Percentiles rank a stretch among this genome's conserved stretches.
Evolutionary conservation across 1,284 basidiomycete genomes (phyloP).

Genomic region (Austroboletus olivaceoglutinosus): DNA sequence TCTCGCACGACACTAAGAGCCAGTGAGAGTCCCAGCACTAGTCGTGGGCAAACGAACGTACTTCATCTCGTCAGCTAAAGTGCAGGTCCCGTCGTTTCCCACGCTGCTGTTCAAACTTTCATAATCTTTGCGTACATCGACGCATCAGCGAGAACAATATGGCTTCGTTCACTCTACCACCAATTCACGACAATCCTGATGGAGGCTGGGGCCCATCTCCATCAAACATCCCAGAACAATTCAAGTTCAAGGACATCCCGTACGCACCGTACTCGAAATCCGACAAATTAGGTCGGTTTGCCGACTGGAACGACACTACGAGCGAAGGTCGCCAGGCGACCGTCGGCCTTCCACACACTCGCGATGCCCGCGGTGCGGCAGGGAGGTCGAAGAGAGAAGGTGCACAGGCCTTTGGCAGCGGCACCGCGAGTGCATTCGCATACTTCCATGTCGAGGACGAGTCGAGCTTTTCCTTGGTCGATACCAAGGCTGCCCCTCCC

Average conservation of each 20-base stretch:
- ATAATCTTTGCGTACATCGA: slow-evolving; percentile 11
- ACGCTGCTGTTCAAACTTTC: slow-evolving; percentile 35
- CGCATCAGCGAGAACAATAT: slow-evolving; percentile 38
- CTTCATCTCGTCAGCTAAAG: slow-evolving; percentile 59
- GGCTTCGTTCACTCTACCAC: slow-evolving; percentile 74
- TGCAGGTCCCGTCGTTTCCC: slow-evolving; percentile 40
- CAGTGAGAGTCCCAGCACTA: slow-evolving; percentile 10
- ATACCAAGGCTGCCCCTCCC: slow-evolving; percentile 71
- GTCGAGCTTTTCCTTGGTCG: slow-evolving; percentile 95
- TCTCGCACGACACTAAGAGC: slow-evolving; percentile 79
- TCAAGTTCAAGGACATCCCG: slow-evolving; percentile 89
- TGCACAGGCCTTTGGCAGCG: slow-evolving; percentile 74
- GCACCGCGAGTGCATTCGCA: slow-evolving; percentile 89
- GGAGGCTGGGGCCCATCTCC: slow-evolving; percentile 81
- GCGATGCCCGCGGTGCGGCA: slow-evolving; percentile 47
- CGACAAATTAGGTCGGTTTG: slow-evolving; percentile 96
- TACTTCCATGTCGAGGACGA: slow-evolving; percentile 99
- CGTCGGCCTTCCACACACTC: slow-evolving; percentile 48
- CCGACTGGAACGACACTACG: slow-evolving; percentile 91
- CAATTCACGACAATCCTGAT: slow-evolving; percentile 78
- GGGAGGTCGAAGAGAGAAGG: slow-evolving; percentile 64
- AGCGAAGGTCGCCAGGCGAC: slow-evolving; percentile 61
- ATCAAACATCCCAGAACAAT: slow-evolving; percentile 71
- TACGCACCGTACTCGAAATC: slow-evolving; percentile 98
- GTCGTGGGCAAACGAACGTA: slow-evolving; percentile 38